phyloP scores from a whole-genome alignment of 805 yeast species.

The Myxozyma neotropica region DNA sequence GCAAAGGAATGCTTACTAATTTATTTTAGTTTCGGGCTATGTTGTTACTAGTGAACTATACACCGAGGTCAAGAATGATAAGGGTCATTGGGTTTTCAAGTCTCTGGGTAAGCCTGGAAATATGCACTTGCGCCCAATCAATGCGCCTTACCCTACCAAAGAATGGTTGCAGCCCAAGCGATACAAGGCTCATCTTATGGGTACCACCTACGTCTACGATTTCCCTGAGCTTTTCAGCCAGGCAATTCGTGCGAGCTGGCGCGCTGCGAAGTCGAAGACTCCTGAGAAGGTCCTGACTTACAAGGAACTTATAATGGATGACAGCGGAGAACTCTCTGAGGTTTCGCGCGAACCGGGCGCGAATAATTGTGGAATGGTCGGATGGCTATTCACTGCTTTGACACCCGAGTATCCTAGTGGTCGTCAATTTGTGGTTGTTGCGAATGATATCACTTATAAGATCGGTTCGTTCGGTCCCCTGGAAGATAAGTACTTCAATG shows the following conservation, averaged over 20 bases:
- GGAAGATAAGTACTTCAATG: conserved; percentile 89
- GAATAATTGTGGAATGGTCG: conserved; percentile 96
- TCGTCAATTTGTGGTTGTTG: conserved; percentile 87
- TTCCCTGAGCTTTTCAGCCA: conserved; percentile 99
- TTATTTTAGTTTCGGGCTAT: conserved; percentile 74
- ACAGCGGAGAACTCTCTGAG: conserved; percentile 76
- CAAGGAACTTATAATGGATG: conserved; percentile 82
- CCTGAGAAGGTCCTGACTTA: conserved; percentile 79
- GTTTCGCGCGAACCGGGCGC: conserved; percentile 96
- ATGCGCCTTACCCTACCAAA: conserved; percentile 96
- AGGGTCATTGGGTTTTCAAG: conserved; percentile 97
- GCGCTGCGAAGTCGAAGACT: conserved; percentile 44
- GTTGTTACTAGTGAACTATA: conserved; percentile 95
- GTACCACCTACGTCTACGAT: conserved; percentile 96
- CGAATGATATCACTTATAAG: conserved; percentile 96
- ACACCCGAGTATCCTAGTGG: conserved; percentile 98
- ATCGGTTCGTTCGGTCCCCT: conserved; percentile 98
- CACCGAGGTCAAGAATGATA: conserved; percentile 87
- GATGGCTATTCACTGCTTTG: conserved; percentile 84
- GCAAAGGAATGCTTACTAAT: background rate
- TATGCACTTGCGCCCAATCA: conserved; percentile 95
- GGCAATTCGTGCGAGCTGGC: conserved; percentile 86
- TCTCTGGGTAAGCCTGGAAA: conserved; percentile 90
- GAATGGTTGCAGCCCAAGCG: conserved; percentile 98
- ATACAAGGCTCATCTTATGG: conserved; percentile 97